Base-by-base conservation (phyloP, 2,329 filamentous ascomycete species). In the Fonsecaea pugnacius region DNA sequence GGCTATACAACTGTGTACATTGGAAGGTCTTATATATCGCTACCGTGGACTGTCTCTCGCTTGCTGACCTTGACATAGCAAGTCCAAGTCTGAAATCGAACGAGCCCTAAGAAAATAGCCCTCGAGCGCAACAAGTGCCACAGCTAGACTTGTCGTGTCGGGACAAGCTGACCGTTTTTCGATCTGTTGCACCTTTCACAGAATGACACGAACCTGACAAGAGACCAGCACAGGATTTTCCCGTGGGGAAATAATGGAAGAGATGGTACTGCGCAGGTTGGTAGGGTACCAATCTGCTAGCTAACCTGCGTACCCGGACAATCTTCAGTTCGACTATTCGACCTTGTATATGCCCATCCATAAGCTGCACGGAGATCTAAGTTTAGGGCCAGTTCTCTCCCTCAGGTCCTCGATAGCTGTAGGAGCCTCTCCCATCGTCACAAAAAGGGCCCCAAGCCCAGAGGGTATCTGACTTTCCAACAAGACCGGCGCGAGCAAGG, bases 1-100 rank as follows among this genome's bases (percentile, higher is more conserved):
- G 59, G 51, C 27, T 57, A 62, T 50, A 30, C 48, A 33, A 16
- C 43, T 32, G 12, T 50, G 38, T 43, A 36, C 59, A 62, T 62
- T 62, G 59, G 59, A 62, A 53, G 51, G 40, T 48, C 30, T 14
- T 62, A 56, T 62, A 56, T 62, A 56, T 62, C 58, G 35, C 51
- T 43, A 54, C 50, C 50, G 50, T 35, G n/a, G 32, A 56, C 27
- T 46, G 36, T 56, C 40, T 55, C 40, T 62, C 59, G 59, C 14
- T 40, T 56, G 51, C 18, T 40, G 58, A 33, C 32, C 27, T 38
- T 53, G 35, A 32, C 16, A 51, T 16, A 21, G 35, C 33, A 43
- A 32, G 18, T 14, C 38, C 16, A 35, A 24, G 14, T n/a, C 30
- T n/a, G 24, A 32, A 9, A 10, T 32, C n/a, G 10, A 21, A 24